Conservation (phyloP, 495 filamentous ascomycete species). For the Hyaloscypha bicolor region DNA sequence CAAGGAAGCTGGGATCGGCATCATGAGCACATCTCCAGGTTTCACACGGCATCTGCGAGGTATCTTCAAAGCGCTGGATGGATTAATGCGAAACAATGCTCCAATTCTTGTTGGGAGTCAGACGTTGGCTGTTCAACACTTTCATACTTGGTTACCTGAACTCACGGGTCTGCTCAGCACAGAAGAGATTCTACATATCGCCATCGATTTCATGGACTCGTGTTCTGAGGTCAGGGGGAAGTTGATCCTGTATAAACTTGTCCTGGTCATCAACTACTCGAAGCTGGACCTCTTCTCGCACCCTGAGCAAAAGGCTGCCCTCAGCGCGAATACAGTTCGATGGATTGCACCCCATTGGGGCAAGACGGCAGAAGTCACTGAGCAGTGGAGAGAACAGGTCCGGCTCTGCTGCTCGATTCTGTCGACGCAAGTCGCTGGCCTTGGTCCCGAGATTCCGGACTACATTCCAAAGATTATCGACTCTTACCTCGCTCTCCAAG, state of each 20-base stretch:
- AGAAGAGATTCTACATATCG: constrained; percentile 87
- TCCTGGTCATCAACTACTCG: constrained; percentile 88
- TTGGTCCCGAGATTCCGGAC: constrained; percentile 78
- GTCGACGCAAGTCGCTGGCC: constrained; percentile 75
- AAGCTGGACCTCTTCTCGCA: constrained; percentile 77
- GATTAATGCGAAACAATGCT: constrained; percentile 82
- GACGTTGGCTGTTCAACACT: constrained; percentile 93
- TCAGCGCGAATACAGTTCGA: constrained; percentile 79
- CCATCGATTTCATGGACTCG: constrained; percentile 90
- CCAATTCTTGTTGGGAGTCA: constrained; percentile 90
- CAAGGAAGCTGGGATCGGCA: constrained; percentile 88
- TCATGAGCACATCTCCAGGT: constrained; percentile 71
- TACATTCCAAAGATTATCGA: constrained; percentile 90
- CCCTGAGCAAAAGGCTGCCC: constrained; percentile 67
- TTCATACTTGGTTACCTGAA: constrained; percentile 94
- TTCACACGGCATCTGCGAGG: constrained; percentile 83
- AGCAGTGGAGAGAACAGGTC: constrained; percentile 91
- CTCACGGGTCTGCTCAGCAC: constrained; percentile 73
- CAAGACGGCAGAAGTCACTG: constrained; percentile 65
- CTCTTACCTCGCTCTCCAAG: constrained; percentile 79
- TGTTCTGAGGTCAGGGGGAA: constrained; percentile 88
- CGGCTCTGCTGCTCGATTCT: constrained; percentile 90
- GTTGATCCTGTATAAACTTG: constrained; percentile 89
- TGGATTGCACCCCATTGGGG: constrained; percentile 98
- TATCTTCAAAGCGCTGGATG: constrained; percentile 88